Conservation (phyloP, 441 rosid genomes). For the Metrosideros polymorpha region DNA sequence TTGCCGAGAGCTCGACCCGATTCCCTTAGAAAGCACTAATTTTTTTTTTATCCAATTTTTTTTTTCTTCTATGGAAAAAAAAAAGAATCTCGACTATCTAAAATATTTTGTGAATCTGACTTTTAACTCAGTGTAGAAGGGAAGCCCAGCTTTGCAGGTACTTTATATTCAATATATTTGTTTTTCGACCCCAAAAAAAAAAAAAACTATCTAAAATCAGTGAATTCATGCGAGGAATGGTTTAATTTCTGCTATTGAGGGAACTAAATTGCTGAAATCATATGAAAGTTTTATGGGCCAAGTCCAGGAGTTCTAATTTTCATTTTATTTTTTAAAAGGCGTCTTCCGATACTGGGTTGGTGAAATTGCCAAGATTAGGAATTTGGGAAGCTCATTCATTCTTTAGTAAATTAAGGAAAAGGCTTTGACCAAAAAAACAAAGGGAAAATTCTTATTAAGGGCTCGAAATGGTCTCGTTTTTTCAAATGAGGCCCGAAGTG, state of each 20-base stretch:
- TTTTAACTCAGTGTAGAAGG: no score
- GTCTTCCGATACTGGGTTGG: background rate
- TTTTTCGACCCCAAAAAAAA: no score
- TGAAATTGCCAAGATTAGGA: background rate
- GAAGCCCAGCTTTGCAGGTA: no score
- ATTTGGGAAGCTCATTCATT: background rate
- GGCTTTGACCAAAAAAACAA: no score
- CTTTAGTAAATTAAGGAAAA: background rate
- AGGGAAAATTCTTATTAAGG: no score
- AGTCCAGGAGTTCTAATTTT: no score
- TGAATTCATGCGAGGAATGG: background rate
- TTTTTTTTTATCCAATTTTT: background rate
- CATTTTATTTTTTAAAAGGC: no score
- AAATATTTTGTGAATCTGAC: no score
- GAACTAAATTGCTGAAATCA: background rate
- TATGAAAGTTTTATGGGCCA: background rate
- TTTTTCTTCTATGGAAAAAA: fast-evolving
- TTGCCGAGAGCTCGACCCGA: background rate
- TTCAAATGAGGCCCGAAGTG: no score
- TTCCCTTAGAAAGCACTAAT: background rate
- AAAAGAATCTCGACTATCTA: fast-evolving
- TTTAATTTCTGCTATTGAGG: background rate
- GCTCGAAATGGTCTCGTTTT: no score
- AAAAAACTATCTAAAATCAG: no score
- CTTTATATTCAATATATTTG: no score